phyloP scores from a whole-genome alignment of 176 grass and related monocot genomes.

The Juncus effusus region DNA sequence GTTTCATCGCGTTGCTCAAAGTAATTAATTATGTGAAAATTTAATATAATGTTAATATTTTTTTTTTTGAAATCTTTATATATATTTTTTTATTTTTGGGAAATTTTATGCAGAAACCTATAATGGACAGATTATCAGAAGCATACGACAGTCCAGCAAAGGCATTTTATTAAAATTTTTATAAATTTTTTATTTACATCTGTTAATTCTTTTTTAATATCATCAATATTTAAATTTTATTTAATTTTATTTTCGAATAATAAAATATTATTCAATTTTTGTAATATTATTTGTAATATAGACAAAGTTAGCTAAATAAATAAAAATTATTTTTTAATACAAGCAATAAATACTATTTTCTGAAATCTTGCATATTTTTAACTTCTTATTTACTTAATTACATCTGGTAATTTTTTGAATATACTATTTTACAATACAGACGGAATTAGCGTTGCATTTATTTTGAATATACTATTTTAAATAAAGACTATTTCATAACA shows the following conservation, averaged over 20 bases:
- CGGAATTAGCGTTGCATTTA: constrained; percentile 84
- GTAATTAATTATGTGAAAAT: constrained; percentile 32
- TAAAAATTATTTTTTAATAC: no score
- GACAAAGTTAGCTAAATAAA: no score
- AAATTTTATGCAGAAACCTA: constrained; percentile 78
- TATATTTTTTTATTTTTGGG: constrained; percentile 15
- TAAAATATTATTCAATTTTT: no score
- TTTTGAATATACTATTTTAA: constrained; percentile 33
- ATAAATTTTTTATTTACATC: no score
- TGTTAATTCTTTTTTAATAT: no score
- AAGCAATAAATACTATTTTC: no score
- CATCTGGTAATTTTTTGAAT: background rate
- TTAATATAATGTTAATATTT: background rate
- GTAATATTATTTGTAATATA: no score
- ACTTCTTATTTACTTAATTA: no score
- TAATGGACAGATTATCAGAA: constrained; percentile 78
- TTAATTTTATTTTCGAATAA: background rate
- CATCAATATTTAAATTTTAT: constrained; percentile 2
- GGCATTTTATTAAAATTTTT: constrained; percentile 26
- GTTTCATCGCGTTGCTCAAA: constrained; percentile 80
- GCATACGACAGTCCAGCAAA: constrained; percentile 81
- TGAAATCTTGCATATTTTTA: no score
- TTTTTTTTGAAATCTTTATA: constrained; percentile 9
- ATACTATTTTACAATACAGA: constrained; percentile 38
- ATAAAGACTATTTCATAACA: no score